Evolutionary conservation across 768 basidiomycete genomes (phyloP).

Genomic region (Tephrocybe sp.): DNA sequence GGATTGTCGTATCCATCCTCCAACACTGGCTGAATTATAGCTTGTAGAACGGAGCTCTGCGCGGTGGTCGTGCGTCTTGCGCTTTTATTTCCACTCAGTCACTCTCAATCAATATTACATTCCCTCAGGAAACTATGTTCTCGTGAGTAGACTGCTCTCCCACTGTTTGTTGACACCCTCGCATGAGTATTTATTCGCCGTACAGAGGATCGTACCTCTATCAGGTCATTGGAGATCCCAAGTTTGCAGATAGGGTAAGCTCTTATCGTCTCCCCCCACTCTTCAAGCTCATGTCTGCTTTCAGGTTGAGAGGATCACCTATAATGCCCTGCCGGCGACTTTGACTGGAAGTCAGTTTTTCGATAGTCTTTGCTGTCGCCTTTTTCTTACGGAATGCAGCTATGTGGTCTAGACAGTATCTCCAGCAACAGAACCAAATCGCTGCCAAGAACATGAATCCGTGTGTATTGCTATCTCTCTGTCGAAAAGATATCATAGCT

Average conservation of each 20-base stretch:
- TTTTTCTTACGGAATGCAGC: conserved; percentile 24
- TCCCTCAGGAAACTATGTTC: conserved; percentile 54
- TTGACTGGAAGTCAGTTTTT: conserved; percentile 36
- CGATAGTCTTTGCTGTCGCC: conserved; percentile 13
- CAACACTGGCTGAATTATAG: not conserved
- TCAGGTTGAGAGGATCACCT: conserved; percentile 43
- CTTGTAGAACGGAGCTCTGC: conserved; percentile 48
- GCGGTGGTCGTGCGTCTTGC: conserved; percentile 42
- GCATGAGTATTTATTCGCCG: not conserved
- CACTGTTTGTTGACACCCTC: not conserved
- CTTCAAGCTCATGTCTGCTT: not conserved
- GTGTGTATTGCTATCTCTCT: conserved; percentile 22
- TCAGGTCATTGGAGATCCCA: conserved; percentile 49
- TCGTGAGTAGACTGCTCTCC: conserved; percentile 33
- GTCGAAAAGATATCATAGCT: not conserved
- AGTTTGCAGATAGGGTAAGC: conserved; percentile 20
- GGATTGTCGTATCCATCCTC: not conserved
- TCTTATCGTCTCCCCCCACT: not conserved
- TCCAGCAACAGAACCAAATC: conserved; percentile 59
- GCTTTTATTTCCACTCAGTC: not conserved
- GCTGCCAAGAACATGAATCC: conserved; percentile 53
- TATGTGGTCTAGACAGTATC: conserved; percentile 59
- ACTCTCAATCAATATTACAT: not conserved
- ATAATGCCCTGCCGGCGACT: conserved; percentile 46
- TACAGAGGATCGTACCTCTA: conserved; percentile 50